Evolutionary conservation across 2,329 filamentous ascomycete species (phyloP).

Genomic region (Dichotomopilus funicola): DNA sequence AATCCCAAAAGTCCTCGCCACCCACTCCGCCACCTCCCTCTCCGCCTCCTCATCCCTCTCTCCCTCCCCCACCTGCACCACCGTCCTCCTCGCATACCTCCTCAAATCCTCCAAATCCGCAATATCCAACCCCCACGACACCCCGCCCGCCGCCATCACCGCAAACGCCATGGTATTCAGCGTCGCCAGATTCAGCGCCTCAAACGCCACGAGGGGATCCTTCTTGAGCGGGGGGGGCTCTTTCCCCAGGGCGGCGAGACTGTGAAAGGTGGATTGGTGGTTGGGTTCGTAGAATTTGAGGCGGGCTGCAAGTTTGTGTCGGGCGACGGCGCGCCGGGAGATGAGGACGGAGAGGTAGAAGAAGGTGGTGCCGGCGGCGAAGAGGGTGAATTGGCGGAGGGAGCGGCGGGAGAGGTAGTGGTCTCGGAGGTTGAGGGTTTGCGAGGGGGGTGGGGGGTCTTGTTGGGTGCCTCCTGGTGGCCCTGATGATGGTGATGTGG

Average conservation of each 20-base stretch:
- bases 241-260: slow-evolving; percentile 18
- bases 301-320: slow-evolving; percentile 53
- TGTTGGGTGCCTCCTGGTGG: background rate
- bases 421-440: background rate
- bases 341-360: slow-evolving; percentile 64
- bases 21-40: slow-evolving; percentile 55
- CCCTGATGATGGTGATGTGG: background rate
- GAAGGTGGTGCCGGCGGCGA: slow-evolving; percentile 70
- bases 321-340: slow-evolving; percentile 62
- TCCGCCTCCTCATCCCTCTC: slow-evolving; percentile 46
- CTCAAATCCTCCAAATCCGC: slow-evolving; percentile 60
- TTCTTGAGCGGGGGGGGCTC: slow-evolving; percentile 22
- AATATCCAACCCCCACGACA: slow-evolving; percentile 73
- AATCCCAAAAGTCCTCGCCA: slow-evolving; percentile 51
- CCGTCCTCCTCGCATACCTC: slow-evolving; percentile 39
- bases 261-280: slow-evolving; percentile 29
- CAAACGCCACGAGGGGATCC: slow-evolving; percentile 61
- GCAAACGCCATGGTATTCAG: slow-evolving; percentile 74
- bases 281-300: slow-evolving; percentile 69
- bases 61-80: slow-evolving; percentile 28
- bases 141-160: slow-evolving; percentile 67
- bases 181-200: slow-evolving; percentile 80
- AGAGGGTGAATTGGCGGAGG: slow-evolving; percentile 59
- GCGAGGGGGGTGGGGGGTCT: background rate
- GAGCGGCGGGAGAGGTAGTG: slow-evolving; percentile 41